These are phyloP conservation scores for Echium plantagineum DNA, from an alignment of 257 asterid species.

Conservation along the genomic window DNA sequence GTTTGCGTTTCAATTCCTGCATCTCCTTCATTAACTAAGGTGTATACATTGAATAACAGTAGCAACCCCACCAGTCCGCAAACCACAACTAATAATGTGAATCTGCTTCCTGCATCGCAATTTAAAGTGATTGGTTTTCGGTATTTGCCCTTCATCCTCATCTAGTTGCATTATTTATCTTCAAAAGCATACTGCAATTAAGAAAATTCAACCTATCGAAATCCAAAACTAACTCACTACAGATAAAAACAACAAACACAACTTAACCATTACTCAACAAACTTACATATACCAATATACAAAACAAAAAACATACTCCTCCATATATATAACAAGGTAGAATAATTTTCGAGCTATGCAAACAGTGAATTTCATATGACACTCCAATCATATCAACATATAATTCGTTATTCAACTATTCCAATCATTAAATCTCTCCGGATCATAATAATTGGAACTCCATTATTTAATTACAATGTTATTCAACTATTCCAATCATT, in stretches of 20 bases:
- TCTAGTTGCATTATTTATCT: constrained; percentile 44
- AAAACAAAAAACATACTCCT: too few species aligned
- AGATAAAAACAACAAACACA: constrained; percentile 6
- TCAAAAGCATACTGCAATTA: constrained; percentile 49
- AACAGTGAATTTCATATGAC: too few species aligned
- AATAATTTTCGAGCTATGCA: too few species aligned
- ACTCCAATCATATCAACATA: too few species aligned
- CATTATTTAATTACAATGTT: too few species aligned
- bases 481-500: too few species aligned
- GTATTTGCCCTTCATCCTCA: constrained; percentile 66
- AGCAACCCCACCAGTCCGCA: constrained; percentile 66
- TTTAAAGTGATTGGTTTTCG: constrained; percentile 52
- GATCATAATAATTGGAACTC: too few species aligned
- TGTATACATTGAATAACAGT: constrained; percentile 50
- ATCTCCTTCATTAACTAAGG: constrained; percentile 26
- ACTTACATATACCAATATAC: not conserved
- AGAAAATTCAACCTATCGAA: constrained; percentile 29
- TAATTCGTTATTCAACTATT: too few species aligned
- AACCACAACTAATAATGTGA: constrained; percentile 31
- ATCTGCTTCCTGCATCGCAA: constrained; percentile 86
- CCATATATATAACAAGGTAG: too few species aligned
- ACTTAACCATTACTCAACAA: not conserved
- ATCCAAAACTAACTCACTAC: constrained; percentile 29
- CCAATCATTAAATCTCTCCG: too few species aligned
- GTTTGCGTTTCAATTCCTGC: constrained; percentile 19